Evolutionary conservation across 495 filamentous ascomycete genomes (phyloP), one percentile per base, ranked within the genome.

Genomic region (Pyrenula aspistea): DNA sequence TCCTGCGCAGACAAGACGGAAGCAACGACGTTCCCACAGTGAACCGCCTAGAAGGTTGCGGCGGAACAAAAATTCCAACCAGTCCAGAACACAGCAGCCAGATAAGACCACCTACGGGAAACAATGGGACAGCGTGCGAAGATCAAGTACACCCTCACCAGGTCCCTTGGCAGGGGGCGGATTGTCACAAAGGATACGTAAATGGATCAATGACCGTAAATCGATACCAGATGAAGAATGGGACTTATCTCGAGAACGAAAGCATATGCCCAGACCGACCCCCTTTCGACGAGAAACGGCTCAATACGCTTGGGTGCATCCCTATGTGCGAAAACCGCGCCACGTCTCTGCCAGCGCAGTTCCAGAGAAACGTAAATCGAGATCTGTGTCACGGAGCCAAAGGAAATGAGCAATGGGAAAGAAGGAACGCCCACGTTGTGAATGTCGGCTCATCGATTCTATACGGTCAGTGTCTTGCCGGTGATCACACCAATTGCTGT

Each of bases 251-350:
- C 57, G 61, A 59, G 15, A 4, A 15, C 31, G 31, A 42, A 15
- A 42, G 31, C 31, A 15, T 42, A 15, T 42, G 15, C 31, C 4
- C 8, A 42, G 4, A 15, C 15, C 31, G 31, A 20, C 55, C 53
- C 55, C 54, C 20, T 55, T 24, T 49, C 36, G 25, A 42, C 47
- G 62, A 65, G 62, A 59, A 56, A 20, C 55, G 61, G 10, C 63
- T 54, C 31, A 63, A 63, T 64, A 70, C 69, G 53, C 69, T 66
- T 73, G 71, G 70, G 51, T 71, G 64, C 71, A 74, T 70, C 69
- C 72, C 64, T 72, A 72, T 63, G 53, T 58, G 65, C 55, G 72
- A 64, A 36, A 57, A 65, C 23, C 59, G 63, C 19, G 61, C 61
- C 10, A 53, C 55, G 22, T 65, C 63, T 10, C 52, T 68, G n/a